A percentile compares a stretch with the other conserved stretches of the same genome.
phyloP scores from a whole-genome alignment of 2,329 filamentous ascomycete genomes.

The Cyclaneusma minus region DNA sequence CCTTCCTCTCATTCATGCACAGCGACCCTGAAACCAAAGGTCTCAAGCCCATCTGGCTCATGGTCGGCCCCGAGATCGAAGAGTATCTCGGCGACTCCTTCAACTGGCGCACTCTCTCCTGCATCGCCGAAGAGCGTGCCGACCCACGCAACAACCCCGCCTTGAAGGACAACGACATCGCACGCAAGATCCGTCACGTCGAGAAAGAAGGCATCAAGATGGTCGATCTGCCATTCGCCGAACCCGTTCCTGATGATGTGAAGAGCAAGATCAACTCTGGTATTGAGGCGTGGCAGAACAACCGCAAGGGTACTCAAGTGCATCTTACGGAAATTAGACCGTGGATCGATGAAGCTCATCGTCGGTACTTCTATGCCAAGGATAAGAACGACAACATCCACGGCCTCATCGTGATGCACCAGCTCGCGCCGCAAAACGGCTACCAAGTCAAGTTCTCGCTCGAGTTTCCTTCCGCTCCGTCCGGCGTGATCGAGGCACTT shows the following conservation, averaged over 20 bases:
- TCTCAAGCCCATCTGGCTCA: conserved; percentile 75
- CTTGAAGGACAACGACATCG: conserved; percentile 58
- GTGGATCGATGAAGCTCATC: conserved; percentile 71
- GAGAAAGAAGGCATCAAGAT: conserved; percentile 77
- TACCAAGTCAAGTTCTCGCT: conserved; percentile 96
- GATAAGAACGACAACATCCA: conserved; percentile 57
- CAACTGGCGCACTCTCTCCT: conserved; percentile 79
- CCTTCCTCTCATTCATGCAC: conserved; percentile 62
- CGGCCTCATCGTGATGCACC: conserved; percentile 69
- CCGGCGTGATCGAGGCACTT: conserved; percentile 72
- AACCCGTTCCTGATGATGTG: conserved; percentile 48
- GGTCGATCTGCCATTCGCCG: conserved; percentile 51
- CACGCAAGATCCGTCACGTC: conserved; percentile 69
- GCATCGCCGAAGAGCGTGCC: conserved; percentile 77
- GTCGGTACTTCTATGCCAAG: conserved; percentile 72
- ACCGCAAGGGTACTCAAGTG: conserved; percentile 72
- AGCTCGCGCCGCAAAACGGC: conserved; percentile 65
- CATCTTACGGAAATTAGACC: conserved; percentile 82
- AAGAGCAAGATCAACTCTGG: conserved; percentile 54
- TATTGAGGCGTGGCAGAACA: conserved; percentile 64
- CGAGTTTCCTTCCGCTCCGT: conserved; percentile 78
- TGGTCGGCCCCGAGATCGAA: conserved; percentile 67
- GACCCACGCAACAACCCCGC: conserved; percentile 55
- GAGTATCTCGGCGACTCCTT: conserved; percentile 66
- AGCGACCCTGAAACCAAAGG: conserved; percentile 50